Evolutionary conservation across 23 red algal species (phyloP).

Genomic region (Gracilariopsis chorda): DNA sequence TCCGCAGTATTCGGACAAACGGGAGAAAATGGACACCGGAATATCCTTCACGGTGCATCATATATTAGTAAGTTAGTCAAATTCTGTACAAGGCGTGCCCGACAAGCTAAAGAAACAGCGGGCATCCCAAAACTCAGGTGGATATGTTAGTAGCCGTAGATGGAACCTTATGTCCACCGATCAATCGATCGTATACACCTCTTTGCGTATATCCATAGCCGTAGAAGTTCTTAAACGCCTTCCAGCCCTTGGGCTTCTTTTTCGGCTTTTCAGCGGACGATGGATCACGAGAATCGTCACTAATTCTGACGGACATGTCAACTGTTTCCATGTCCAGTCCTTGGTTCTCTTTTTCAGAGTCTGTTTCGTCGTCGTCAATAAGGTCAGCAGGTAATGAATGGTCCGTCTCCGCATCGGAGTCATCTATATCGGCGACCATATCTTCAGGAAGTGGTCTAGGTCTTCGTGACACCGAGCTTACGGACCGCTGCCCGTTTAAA

Average conservation of each 20-base stretch:
- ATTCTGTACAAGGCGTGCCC: constrained; percentile 28
- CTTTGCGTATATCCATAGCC: constrained; percentile 55
- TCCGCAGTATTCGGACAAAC: constrained; percentile 20
- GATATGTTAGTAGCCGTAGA: constrained; percentile 43
- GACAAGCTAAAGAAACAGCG: too few relatives aligned
- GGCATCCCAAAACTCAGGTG: not conserved
- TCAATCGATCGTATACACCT: constrained; percentile 55
- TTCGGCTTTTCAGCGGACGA: constrained; percentile 41
- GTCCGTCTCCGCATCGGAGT: constrained; percentile 62
- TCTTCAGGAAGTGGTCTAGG: constrained; percentile 65
- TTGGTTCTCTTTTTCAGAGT: constrained; percentile 1
- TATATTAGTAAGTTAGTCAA: constrained; percentile 28
- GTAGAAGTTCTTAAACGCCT: constrained; percentile 67
- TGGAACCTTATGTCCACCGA: constrained; percentile 59
- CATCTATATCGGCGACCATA: constrained; percentile 71
- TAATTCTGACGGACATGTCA: constrained; percentile 30
- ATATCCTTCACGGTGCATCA: not conserved
- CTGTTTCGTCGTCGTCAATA: constrained; percentile 17
- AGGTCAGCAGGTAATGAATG: constrained; percentile 11
- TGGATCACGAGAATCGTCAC: constrained; percentile 41
- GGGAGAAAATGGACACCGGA: not conserved
- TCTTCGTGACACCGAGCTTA: constrained; percentile 38
- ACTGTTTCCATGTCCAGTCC: not conserved
- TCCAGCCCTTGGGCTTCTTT: constrained; percentile 63
- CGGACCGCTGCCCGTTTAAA: constrained; percentile 28